Base-by-base conservation (phyloP, 257 asterid species). In the Solanum gracilifrons region DNA sequence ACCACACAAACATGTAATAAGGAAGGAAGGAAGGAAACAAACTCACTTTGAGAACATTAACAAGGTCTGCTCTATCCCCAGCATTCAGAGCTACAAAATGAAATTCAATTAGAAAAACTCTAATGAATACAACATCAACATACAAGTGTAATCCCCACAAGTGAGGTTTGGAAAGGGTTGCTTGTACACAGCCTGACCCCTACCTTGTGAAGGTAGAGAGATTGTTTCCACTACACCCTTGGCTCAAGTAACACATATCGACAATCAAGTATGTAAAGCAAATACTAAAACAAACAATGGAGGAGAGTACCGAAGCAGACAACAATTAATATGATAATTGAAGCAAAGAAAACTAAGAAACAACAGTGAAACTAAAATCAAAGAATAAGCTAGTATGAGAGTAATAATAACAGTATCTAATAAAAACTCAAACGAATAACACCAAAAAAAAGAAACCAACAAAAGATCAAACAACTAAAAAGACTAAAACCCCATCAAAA, bases 1-100 rank as follows among this genome's bases (percentile, higher is more conserved):
- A 13, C 48, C 13, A 39, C 4, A 15, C n/a, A 8, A 4, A 13
- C 23, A 39, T 23, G 13, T 21, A 5, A 62, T 18, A 18, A 51
- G 62, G 32, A 8, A 58, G 37, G 48, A 41, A 41, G 46, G 15
- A 85, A 37, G 58, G 27, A 72, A 31, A 80, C 36, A 2, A 87
- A 87, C 93, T 58, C 46, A 94, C 98, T 92, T 95, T 94, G 32
- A 95, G 94, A 46, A 93, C 97, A 90, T 91, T 93, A 69, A 94
- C 98, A 69, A 95, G 93, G 92, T 92, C 97, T 35, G 94, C 95
- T 86, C 92, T 93, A 69, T 91, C 95, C 62, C 87, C 97, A 13
- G 97, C 91, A 85, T 91, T 92, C 90, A 95, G 77, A 87, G 96
- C 98, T 94, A 76, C 92, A 91, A 33, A 87, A 89, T 15, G 82